Evolutionary conservation across 495 filamentous ascomycete species (phyloP), one percentile per base, ranked within the genome.

Genomic region (Podospora bellae-mahoneyi): DNA sequence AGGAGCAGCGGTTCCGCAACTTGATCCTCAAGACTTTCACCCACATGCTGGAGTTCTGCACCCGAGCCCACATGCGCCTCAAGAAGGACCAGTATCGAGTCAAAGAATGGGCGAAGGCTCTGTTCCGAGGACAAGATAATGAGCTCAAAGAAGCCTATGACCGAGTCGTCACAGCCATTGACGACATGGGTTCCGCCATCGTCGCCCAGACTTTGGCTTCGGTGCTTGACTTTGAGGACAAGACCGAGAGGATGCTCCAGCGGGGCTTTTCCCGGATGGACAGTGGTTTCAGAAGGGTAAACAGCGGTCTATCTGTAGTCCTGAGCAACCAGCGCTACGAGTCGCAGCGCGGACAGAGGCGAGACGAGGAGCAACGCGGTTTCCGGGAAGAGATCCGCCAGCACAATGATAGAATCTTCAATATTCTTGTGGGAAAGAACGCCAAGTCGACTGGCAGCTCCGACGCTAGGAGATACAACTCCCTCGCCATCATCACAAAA

Each of bases 21-120:
- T 15, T 63, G 28, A 63, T 63, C 34, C 61, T 63, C 30, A 63
- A 63, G 32, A 63, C 61, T 10, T 63, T 63, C 34, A 63, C 61
- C 16, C 30, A 48, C 32, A 63, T 63, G 61, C 61, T 63, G 1
- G 28, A 39, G 16, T 63, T 63, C 20, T 63, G 61, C 61, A 63
- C 61, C 30, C 32, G 30, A 7, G 61, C 61, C 32, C 61, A 63
- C 20, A 20, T 15, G 4, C 61, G 61, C 0, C 61, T 63, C n/a
- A 28, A 63, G 34, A 63, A 63, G 61, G 61, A 63, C 61, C 34
- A 44, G 30, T 63, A 63, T 34, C 32, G 61, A 16, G 34, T 44
- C 61, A 63, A 48, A 32, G 61, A 39, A 32, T 63, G 61, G 61
- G 61, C 61, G 13, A 63, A 63, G 32, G 61, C 61, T 18, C 32